phyloP scores from a whole-genome alignment of 2,329 filamentous ascomycete genomes.

The Chaetomium sp. region DNA sequence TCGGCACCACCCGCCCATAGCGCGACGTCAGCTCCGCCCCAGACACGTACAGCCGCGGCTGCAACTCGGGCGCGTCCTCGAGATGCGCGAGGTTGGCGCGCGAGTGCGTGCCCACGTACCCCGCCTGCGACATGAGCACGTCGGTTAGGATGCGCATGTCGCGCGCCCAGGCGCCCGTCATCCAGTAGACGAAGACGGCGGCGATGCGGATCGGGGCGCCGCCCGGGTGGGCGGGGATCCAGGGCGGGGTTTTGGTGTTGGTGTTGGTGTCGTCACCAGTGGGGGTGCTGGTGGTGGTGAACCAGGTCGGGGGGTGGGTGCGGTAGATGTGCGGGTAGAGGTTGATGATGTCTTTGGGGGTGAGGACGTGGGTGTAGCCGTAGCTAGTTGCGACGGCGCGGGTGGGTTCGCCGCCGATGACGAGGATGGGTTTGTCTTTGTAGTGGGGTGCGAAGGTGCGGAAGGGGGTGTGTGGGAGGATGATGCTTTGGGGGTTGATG shows the following conservation, averaged over 20 bases:
- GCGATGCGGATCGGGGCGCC: not conserved
- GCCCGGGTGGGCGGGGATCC: not conserved
- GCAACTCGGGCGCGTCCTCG: not conserved
- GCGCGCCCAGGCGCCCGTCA: not conserved
- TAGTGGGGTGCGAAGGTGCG: not conserved
- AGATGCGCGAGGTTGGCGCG: not conserved
- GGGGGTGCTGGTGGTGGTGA: not conserved
- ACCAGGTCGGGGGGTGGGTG: no score
- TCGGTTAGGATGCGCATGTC: not conserved
- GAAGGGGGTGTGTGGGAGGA: not conserved
- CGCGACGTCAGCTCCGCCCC: not conserved
- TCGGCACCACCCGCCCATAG: not conserved
- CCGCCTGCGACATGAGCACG: not conserved
- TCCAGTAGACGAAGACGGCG: not conserved
- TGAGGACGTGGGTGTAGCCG: not conserved
- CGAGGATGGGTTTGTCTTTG: not conserved
- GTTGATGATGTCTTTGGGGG: not conserved
- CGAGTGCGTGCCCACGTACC: not conserved
- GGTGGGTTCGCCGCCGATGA: not conserved
- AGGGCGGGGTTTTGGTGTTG: not conserved
- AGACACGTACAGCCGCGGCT: not conserved
- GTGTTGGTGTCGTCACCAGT: no score
- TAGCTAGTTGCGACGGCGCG: not conserved
- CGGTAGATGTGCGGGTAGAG: not conserved
- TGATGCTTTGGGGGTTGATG: not conserved